Conservation (phyloP, 108 stramenopile species). For the Aurantiochytrium sp. region DNA sequence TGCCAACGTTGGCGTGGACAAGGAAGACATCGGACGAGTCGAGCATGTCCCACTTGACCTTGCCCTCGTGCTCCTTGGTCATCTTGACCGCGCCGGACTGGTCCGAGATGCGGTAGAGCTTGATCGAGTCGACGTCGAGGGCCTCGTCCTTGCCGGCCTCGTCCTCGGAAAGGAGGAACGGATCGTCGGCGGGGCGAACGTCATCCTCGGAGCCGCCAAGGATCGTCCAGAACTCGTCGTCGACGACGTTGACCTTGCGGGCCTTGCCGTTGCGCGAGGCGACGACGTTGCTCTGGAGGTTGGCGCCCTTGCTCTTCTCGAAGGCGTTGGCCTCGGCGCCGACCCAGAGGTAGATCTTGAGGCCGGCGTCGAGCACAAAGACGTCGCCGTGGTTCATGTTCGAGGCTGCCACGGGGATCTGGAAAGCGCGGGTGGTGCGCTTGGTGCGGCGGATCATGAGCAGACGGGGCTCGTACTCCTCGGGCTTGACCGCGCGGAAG, state of each 20-base stretch:
- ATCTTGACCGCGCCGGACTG: constrained; percentile 42
- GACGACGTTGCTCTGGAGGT: constrained; percentile 52
- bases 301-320: constrained; percentile 64
- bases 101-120: constrained; percentile 27
- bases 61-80: constrained; percentile 48
- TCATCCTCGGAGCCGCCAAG: constrained; percentile 64
- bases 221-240: constrained; percentile 66
- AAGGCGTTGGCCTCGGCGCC: constrained; percentile 48
- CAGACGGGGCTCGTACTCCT: constrained; percentile 41
- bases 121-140: constrained; percentile 37
- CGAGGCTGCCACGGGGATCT: constrained; percentile 48
- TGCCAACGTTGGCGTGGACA: constrained; percentile 59
- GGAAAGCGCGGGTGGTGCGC: constrained; percentile 53
- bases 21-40: constrained; percentile 58
- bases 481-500: constrained; percentile 66
- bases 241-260: constrained; percentile 31
- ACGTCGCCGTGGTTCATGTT: constrained; percentile 71
- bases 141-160: constrained; percentile 23
- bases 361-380: constrained; percentile 72
- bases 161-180: constrained; percentile 17
- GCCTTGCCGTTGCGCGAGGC: constrained; percentile 50
- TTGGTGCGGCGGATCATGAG: constrained; percentile 47
- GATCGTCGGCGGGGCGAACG: constrained; percentile 31
- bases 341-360: constrained; percentile 67
- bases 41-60: constrained; percentile 32